Conservation (phyloP, 2,329 filamentous ascomycete species). For the Colletotrichum sp. region DNA sequence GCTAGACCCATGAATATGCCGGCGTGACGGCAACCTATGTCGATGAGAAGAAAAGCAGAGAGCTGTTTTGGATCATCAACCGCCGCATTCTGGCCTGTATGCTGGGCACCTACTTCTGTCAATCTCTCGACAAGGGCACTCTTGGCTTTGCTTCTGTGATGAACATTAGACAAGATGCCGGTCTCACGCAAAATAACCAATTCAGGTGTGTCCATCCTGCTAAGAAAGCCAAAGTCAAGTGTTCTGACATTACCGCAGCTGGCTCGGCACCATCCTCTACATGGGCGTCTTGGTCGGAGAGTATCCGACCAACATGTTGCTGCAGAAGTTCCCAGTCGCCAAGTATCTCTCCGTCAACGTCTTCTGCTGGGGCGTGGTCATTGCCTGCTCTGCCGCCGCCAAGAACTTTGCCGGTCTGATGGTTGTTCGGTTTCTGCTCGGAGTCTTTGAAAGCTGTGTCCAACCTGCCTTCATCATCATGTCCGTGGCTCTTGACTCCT, state of each 20-base stretch:
- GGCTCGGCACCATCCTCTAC: slow-evolving; percentile 62
- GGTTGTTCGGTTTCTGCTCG: slow-evolving; percentile 21
- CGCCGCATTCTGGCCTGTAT: slow-evolving; percentile 54
- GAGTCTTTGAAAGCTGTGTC: slow-evolving; percentile 28
- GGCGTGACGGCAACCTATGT: slow-evolving; percentile 36
- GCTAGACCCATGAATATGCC: neutral
- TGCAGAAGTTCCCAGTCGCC: slow-evolving; percentile 45
- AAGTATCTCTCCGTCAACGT: slow-evolving; percentile 26
- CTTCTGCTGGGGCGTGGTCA: slow-evolving; percentile 49
- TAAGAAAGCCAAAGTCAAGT: slow-evolving; percentile 23
- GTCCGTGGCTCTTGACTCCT: neutral
- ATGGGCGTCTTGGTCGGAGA: slow-evolving; percentile 67
- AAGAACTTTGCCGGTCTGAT: slow-evolving; percentile 19
- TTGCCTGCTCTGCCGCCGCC: slow-evolving; percentile 32
- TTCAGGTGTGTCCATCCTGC: neutral
- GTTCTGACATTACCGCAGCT: slow-evolving; percentile 46
- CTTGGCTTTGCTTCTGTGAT: slow-evolving; percentile 56
- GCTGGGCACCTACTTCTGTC: slow-evolving; percentile 52
- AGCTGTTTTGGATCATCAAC: slow-evolving; percentile 54
- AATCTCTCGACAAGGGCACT: slow-evolving; percentile 36
- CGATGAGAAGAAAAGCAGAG: slow-evolving; percentile 54
- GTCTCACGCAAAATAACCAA: slow-evolving; percentile 36
- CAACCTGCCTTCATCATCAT: slow-evolving; percentile 51
- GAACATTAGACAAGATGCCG: slow-evolving; percentile 52
- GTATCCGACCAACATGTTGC: slow-evolving; percentile 60